Evolutionary conservation across 441 rosid species (phyloP).

Genomic region (Biscutella auriculata): DNA sequence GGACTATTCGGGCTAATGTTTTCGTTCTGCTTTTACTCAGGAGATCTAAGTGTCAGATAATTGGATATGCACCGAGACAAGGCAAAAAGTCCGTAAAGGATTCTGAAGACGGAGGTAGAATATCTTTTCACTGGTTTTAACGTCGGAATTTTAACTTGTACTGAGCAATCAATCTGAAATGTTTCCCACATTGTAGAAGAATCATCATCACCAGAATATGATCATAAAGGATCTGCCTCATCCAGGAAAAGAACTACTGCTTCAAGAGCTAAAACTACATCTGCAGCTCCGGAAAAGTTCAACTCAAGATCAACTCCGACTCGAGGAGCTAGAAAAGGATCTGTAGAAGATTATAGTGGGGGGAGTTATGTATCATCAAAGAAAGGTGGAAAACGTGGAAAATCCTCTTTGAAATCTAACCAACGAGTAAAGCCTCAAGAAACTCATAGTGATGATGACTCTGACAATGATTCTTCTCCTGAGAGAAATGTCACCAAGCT

Average conservation of each 20-base stretch:
- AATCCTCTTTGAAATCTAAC: conserved; percentile 16
- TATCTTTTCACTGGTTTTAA: neutral
- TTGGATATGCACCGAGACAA: conserved; percentile 63
- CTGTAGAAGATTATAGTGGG: neutral
- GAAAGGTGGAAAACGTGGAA: conserved; percentile 19
- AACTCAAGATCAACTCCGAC: conserved; percentile 14
- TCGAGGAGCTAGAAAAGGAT: conserved; percentile 14
- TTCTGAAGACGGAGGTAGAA: conserved; percentile 36
- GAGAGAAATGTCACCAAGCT: conserved; percentile 18
- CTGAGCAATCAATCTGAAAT: conserved; percentile 8
- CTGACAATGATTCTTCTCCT: conserved; percentile 15
- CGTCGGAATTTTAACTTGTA: neutral
- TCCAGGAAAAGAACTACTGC: conserved; percentile 23
- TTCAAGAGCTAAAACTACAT: conserved; percentile 19
- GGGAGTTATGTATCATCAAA: conserved; percentile 8
- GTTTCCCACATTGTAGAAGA: conserved; percentile 27
- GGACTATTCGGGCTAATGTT: neutral
- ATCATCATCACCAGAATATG: conserved; percentile 36
- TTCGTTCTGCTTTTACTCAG: conserved; percentile 23
- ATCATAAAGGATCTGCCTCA: conserved; percentile 16
- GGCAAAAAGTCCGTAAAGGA: conserved; percentile 29
- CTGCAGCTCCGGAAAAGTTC: conserved; percentile 26
- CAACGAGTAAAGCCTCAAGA: conserved; percentile 23
- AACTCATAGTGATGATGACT: conserved; percentile 28
- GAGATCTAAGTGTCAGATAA: conserved; percentile 46